Base-by-base conservation (phyloP, 225 moss, liverwort and hornwort genomes). In the Antitrichia curtipendula region DNA sequence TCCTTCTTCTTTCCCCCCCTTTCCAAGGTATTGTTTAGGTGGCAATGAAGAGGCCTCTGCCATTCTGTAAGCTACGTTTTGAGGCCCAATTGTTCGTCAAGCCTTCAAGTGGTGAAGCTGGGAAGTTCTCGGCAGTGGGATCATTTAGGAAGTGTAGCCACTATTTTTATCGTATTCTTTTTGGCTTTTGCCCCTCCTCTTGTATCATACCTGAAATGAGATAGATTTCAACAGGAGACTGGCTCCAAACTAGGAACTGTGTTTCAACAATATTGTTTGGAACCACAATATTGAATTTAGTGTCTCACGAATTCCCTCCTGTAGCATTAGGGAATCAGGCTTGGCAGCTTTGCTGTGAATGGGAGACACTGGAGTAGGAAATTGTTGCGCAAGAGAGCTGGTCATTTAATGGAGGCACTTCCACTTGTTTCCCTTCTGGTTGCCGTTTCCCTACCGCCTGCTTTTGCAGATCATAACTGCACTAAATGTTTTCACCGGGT, bases 41-140 rank as follows among this genome's bases (percentile, higher is more conserved):
- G 89, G 75, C 87, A 82, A 91, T 90, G 90, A 87, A 85, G 79
- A 84, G 89, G 87, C 73, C 75, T 84, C 52, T 61, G 78, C 66
- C 61, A 86, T 53, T 83, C 85, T 83, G 81, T 77, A 75, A 91
- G 90, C 81, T 47, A 82, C 22, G 60, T 86, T n/a, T n/a, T 71
- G 47, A 78, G 74, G 68, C 54, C 38, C 76, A 62, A 62, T 61
- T 82, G 59, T 65, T 63, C 72, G 82, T 85, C 19, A 80, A 59
- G 74, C 58, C 66, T 88, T 80, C 17, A 54, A 89, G 59, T 53
- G 57, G 36, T 80, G 57, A 83, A 52, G 78, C 82, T 58, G 43
- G 45, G 18, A 54, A 69, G 75, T 53, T 40, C 12, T 68, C 63
- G 84, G 88, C 80, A 86, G 74, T 75, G 85, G 31, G 59, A 54